phyloP scores from a whole-genome alignment of 345 rosid genomes.

The Dovyalis caffra region DNA sequence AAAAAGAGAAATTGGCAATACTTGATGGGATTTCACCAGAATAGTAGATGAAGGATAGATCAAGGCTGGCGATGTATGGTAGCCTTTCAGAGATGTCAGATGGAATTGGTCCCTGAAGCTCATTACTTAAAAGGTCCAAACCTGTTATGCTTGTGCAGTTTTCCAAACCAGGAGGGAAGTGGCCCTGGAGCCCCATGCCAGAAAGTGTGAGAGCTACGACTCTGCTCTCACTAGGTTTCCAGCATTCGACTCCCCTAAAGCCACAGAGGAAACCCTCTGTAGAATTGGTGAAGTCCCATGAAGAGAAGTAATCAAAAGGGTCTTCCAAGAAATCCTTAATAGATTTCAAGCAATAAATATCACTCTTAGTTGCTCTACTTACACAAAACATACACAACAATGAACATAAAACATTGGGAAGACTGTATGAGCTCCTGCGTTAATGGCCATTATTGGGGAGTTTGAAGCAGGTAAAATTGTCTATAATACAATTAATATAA shows the following conservation, averaged over 20 bases:
- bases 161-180: slow-evolving; percentile 25
- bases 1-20: slow-evolving; percentile 11
- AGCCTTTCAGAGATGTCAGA: neutral
- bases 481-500: no score
- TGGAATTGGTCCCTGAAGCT: slow-evolving; percentile 23
- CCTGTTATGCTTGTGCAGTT: slow-evolving; percentile 22
- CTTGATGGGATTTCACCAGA: slow-evolving; percentile 28
- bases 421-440: no score
- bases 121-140: slow-evolving; percentile 19
- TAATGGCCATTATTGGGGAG: no score
- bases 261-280: slow-evolving; percentile 16
- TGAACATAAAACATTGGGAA: no score
- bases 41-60: slow-evolving; percentile 26
- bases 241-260: slow-evolving; percentile 25
- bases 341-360: slow-evolving; percentile 6
- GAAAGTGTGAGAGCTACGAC: slow-evolving; percentile 17
- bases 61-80: neutral
- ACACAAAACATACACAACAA: neutral
- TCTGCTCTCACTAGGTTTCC: neutral
- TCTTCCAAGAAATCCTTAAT: neutral
- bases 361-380: neutral
- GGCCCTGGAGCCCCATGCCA: slow-evolving; percentile 25
- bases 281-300: slow-evolving; percentile 18
- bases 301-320: neutral
- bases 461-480: no score